Evolutionary conservation across 805 yeast genomes (phyloP).

Genomic region (Nakazawaea populi): DNA sequence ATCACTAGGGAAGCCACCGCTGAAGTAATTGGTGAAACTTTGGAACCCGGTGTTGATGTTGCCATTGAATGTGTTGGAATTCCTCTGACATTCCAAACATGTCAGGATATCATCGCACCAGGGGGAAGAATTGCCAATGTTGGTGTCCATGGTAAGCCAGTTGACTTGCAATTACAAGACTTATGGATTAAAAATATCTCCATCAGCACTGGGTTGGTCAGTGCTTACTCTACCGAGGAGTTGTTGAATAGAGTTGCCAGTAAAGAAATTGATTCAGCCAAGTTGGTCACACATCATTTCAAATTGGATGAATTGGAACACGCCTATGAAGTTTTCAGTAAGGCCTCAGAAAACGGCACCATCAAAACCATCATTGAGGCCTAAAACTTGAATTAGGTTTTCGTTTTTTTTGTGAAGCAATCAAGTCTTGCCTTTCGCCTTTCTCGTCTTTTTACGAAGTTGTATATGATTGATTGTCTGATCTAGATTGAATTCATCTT

Average conservation of each 20-base stretch:
- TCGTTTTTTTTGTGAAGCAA: no score
- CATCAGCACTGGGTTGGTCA: slow-evolving; percentile 44
- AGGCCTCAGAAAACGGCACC: slow-evolving; percentile 49
- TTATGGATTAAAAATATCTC: slow-evolving; percentile 39
- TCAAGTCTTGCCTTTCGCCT: no score
- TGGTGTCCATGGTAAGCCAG: slow-evolving; percentile 45
- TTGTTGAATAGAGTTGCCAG: slow-evolving; percentile 29
- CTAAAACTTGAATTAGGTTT: neutral
- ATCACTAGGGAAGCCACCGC: slow-evolving; percentile 20
- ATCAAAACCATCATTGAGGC: slow-evolving; percentile 35
- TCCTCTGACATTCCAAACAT: slow-evolving; percentile 53
- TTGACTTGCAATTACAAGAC: slow-evolving; percentile 35
- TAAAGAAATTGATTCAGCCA: slow-evolving; percentile 39
- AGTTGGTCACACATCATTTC: slow-evolving; percentile 56
- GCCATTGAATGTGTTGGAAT: slow-evolving; percentile 64
- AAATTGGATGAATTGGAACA: slow-evolving; percentile 47
- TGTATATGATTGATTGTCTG: no score
- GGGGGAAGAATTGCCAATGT: slow-evolving; percentile 65
- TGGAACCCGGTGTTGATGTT: slow-evolving; percentile 51
- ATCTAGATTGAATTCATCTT: no score
- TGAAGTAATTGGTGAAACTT: slow-evolving; percentile 25
- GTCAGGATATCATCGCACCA: slow-evolving; percentile 46
- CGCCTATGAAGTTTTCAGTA: slow-evolving; percentile 55
- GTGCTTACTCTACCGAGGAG: slow-evolving; percentile 35
- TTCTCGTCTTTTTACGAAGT: neutral